Evolutionary conservation across 116 monocot species (phyloP).

Genomic region (Iris pallida): DNA sequence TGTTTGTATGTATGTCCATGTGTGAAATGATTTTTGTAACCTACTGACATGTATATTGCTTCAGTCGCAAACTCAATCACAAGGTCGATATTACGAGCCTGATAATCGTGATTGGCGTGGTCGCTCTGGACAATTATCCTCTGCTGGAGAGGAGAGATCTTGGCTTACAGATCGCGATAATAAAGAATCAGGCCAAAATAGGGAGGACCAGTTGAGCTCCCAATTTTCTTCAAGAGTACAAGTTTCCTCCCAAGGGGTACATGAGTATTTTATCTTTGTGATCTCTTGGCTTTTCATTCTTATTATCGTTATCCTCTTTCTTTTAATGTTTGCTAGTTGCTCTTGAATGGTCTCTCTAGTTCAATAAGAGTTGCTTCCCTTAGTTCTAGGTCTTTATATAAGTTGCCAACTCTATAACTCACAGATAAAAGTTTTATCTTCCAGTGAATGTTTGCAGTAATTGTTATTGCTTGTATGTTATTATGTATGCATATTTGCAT

Average conservation of each 20-base stretch:
- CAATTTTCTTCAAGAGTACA: conserved; percentile 34
- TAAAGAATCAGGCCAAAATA: conserved; percentile 35
- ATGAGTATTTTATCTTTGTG: background rate
- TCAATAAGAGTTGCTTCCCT: too few relatives aligned
- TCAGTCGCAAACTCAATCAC: conserved; percentile 39
- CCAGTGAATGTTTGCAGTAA: too few relatives aligned
- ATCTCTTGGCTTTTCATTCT: background rate
- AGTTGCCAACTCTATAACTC: too few relatives aligned
- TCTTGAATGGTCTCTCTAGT: background rate
- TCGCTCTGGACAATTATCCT: conserved; percentile 33
- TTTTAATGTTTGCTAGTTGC: background rate
- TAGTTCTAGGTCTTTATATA: too few relatives aligned
- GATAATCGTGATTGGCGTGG: conserved; percentile 90
- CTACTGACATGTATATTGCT: background rate
- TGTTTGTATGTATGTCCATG: too few relatives aligned
- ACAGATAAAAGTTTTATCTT: too few relatives aligned
- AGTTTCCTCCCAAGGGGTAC: conserved; percentile 28
- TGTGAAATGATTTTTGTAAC: too few relatives aligned
- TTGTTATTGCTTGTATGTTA: too few relatives aligned
- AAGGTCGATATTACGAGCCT: conserved; percentile 58
- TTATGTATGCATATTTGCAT: too few relatives aligned
- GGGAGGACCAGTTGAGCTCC: conserved; percentile 27
- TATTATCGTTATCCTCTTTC: background rate
- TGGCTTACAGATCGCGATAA: conserved; percentile 52
- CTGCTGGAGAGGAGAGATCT: conserved; percentile 53